Evolutionary conservation across 768 basidiomycete species (phyloP).

Genomic region (Hygrophorus russula): DNA sequence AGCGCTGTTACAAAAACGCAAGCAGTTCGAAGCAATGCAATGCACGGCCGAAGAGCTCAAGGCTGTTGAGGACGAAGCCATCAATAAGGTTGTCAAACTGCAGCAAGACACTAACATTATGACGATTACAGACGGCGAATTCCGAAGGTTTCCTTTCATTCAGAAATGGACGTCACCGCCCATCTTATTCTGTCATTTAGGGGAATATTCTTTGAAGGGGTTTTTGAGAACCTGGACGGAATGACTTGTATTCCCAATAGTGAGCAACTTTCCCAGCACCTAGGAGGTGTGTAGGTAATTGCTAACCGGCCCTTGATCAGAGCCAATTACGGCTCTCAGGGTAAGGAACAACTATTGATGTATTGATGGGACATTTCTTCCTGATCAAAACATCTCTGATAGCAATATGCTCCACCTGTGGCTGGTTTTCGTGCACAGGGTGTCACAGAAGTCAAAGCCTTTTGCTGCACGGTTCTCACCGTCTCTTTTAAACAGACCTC

Average conservation of each 20-base stretch:
- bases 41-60: constrained; percentile 33
- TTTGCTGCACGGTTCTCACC: constrained; percentile 30
- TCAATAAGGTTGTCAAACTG: constrained; percentile 38
- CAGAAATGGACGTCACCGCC: background rate
- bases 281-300: constrained; percentile 1
- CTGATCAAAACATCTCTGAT: background rate
- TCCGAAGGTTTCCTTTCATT: constrained; percentile 21
- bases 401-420: constrained; percentile 41
- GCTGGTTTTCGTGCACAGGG: constrained; percentile 27
- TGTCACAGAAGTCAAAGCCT: constrained; percentile 24
- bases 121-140: constrained; percentile 57
- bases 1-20: constrained; percentile 36
- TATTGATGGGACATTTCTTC: background rate
- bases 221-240: constrained; percentile 56
- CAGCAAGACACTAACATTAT: constrained; percentile 46
- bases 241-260: constrained; percentile 44
- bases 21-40: constrained; percentile 28
- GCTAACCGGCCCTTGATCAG: constrained; percentile 14
- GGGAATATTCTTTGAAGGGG: constrained; percentile 55
- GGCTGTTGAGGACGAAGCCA: constrained; percentile 40
- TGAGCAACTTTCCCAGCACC: constrained; percentile 13
- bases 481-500: background rate
- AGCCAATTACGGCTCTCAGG: constrained; percentile 40
- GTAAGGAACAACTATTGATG: constrained; percentile 15
- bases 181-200: constrained; percentile 12